Evolutionary conservation across 2,329 filamentous ascomycete genomes (phyloP).

Genomic region (Aureobasidium sp.): DNA sequence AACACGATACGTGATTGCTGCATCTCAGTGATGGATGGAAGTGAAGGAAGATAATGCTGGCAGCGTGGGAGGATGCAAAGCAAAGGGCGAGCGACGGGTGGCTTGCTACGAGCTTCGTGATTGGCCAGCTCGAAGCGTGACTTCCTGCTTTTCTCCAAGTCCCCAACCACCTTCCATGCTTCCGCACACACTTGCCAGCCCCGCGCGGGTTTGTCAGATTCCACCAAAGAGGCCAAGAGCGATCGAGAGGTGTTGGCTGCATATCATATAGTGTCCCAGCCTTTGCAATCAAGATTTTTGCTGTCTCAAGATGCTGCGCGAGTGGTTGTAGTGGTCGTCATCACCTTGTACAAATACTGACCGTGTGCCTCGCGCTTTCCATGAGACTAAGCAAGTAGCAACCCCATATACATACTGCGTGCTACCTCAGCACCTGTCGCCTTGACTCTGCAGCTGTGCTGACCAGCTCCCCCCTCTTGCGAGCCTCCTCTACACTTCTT

Average conservation of each 20-base stretch:
- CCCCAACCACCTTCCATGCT: constrained; percentile 10
- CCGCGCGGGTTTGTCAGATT: constrained; percentile 3
- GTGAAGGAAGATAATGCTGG: not conserved
- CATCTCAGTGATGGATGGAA: not conserved
- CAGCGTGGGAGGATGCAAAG: not conserved
- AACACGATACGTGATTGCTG: not conserved
- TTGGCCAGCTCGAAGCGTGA: not conserved
- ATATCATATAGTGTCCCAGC: constrained; percentile 31
- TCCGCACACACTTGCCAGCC: not conserved
- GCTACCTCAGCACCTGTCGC: not conserved
- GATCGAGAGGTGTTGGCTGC: constrained; percentile 4
- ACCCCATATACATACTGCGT: not conserved
- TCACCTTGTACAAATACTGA: constrained; percentile 11
- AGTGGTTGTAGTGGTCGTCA: constrained; percentile 3
- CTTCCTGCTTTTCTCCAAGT: constrained; percentile 5
- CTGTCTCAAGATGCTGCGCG: not conserved
- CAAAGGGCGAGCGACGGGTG: not conserved
- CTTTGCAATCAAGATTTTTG: constrained; percentile 29
- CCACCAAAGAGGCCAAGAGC: constrained; percentile 1
- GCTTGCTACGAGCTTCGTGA: not conserved
- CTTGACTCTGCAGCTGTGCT: not conserved
- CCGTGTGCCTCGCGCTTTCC: not conserved
- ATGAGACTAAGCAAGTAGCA: not conserved
- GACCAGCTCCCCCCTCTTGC: not conserved
- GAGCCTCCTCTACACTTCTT: not conserved